These are phyloP conservation scores for Sporobolomyces roseus DNA, from an alignment of 768 basidiomycete genomes.

Conservation along the genomic window DNA sequence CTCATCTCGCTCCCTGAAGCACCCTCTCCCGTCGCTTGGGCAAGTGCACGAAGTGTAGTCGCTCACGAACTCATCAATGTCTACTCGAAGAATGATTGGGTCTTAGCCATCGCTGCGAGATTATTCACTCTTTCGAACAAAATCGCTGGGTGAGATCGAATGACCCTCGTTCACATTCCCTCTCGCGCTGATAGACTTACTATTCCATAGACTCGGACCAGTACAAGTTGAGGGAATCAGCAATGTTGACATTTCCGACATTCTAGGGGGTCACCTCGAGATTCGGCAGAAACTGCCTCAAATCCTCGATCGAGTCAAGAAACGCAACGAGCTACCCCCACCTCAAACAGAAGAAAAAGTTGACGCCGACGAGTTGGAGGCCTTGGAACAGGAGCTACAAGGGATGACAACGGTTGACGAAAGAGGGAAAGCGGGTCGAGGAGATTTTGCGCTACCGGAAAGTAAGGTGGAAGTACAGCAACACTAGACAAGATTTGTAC, in stretches of 20 bases:
- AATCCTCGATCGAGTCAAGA: conserved; percentile 21
- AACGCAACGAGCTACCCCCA: not conserved
- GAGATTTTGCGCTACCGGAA: not conserved
- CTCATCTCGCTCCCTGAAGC: conserved; percentile 52
- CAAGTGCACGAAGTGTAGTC: conserved; percentile 47
- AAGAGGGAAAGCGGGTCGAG: not conserved
- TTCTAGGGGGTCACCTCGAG: conserved; percentile 21
- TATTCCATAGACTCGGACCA: conserved; percentile 16
- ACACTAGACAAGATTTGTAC: no score
- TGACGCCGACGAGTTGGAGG: not conserved
- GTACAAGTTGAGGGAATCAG: conserved; percentile 24
- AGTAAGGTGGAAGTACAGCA: not conserved
- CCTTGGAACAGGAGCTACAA: not conserved
- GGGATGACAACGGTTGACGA: not conserved
- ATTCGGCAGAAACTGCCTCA: conserved; percentile 8
- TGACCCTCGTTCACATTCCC: not conserved
- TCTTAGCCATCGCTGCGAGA: conserved; percentile 39
- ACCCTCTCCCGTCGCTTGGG: conserved; percentile 50
- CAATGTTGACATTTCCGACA: conserved; percentile 18
- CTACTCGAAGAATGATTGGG: conserved; percentile 49
- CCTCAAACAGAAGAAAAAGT: not conserved
- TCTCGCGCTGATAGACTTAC: not conserved
- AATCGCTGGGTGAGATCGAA: conserved; percentile 35
- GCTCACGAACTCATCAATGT: conserved; percentile 50
- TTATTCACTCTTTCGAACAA: conserved; percentile 38